Evolutionary conservation across 257 asterid genomes (phyloP).

Genomic region (Capsicum chinense): DNA sequence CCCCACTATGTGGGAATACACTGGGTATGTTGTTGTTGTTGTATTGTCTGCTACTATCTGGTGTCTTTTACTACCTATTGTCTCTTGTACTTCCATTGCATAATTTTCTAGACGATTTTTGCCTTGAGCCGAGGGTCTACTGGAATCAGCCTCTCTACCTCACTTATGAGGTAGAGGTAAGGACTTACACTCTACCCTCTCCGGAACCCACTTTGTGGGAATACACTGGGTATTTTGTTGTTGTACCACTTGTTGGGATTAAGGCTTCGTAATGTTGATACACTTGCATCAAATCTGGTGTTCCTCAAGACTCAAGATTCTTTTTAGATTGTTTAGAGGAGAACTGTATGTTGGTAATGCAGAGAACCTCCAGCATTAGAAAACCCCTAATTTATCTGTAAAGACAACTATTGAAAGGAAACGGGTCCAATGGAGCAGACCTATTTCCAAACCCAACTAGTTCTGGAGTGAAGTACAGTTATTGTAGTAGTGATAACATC

Average conservation of each 20-base stretch:
- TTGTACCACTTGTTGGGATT: background rate
- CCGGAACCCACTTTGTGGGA: too few species aligned
- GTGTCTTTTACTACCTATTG: too few species aligned
- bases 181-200: too few species aligned
- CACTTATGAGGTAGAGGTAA: too few species aligned
- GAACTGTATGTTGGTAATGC: slow-evolving; percentile 16
- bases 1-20: too few species aligned
- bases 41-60: too few species aligned
- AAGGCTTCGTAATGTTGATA: background rate
- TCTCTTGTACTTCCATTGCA: too few species aligned
- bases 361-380: background rate
- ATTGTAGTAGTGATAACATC: background rate
- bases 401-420: background rate
- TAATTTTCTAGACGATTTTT: too few species aligned
- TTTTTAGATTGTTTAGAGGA: slow-evolving; percentile 5
- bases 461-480: background rate
- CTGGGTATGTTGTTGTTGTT: too few species aligned
- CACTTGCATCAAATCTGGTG: slow-evolving; percentile 2
- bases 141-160: too few species aligned
- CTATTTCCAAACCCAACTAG: slow-evolving; percentile 10
- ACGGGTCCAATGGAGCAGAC: background rate
- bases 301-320: background rate
- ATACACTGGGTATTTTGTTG: too few species aligned
- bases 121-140: too few species aligned
- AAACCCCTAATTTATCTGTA: background rate